Evolutionary conservation across 768 basidiomycete species (phyloP).

Genomic region (Auriscalpium orientale): DNA sequence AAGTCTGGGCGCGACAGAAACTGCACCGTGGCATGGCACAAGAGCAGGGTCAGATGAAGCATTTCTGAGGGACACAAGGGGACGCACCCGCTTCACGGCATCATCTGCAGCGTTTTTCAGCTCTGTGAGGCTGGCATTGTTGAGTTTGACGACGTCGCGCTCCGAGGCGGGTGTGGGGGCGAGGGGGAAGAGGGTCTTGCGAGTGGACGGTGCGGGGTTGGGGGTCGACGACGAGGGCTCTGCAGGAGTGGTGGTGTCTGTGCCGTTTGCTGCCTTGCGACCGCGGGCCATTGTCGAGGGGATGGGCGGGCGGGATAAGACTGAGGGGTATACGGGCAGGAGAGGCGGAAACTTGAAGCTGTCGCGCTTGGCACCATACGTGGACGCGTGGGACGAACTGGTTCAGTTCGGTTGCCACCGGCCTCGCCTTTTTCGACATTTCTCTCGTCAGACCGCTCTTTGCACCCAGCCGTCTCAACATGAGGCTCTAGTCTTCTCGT

Average conservation of each 20-base stretch:
- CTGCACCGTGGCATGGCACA: conserved; percentile 31
- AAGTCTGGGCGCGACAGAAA: conserved; percentile 72
- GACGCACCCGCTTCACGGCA: conserved; percentile 75
- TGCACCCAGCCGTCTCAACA: too few relatives aligned
- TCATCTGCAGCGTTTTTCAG: conserved; percentile 67
- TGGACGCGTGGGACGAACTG: too few relatives aligned
- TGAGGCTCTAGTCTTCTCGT: too few relatives aligned
- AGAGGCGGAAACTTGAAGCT: background rate
- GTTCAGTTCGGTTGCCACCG: too few relatives aligned
- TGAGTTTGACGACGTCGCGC: conserved; percentile 38
- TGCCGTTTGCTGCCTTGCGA: background rate
- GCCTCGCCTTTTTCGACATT: too few relatives aligned
- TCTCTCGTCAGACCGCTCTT: too few relatives aligned
- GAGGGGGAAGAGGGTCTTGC: background rate
- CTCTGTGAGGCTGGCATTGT: conserved; percentile 42
- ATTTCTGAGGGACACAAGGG: background rate
- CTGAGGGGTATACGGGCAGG: background rate
- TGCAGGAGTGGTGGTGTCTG: background rate
- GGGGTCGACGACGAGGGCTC: background rate
- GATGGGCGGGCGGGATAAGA: background rate
- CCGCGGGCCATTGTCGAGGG: background rate
- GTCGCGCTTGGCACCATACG: too few relatives aligned
- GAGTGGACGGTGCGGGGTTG: background rate
- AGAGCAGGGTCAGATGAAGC: background rate
- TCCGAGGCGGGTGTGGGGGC: conserved; percentile 1